Percentiles rank a stretch among this genome's conserved stretches.
These are phyloP conservation scores for Yamadazyma atmosphaerica DNA, from an alignment of 1,139 yeast genomes.

Conservation along the genomic window DNA sequence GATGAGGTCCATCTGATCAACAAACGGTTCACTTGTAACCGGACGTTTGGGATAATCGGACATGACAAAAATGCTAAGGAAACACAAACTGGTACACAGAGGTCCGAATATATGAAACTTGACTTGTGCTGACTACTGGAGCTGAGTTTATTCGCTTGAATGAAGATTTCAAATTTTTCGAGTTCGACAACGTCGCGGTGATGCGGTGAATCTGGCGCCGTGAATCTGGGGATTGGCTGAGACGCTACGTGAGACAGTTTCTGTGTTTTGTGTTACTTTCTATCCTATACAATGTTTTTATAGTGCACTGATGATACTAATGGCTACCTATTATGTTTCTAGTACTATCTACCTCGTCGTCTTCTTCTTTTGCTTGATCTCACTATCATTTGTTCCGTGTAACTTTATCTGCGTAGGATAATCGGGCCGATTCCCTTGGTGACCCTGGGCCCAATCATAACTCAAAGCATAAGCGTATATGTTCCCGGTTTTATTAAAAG, in stretches of 20 bases:
- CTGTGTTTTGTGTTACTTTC: too few species aligned
- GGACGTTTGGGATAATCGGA: slow-evolving; percentile 24
- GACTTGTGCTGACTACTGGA: too few species aligned
- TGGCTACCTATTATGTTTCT: too few species aligned
- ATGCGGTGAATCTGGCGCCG: too few species aligned
- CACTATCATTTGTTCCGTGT: slow-evolving; percentile 84
- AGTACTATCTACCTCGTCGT: slow-evolving; percentile 2
- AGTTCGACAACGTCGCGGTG: not conserved
- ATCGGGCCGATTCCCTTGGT: slow-evolving; percentile 72
- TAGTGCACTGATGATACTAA: too few species aligned
- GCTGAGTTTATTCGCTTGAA: too few species aligned
- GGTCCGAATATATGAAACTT: too few species aligned
- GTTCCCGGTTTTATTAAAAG: slow-evolving; percentile 80
- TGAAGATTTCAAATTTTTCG: not conserved
- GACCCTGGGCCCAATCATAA: slow-evolving; percentile 95
- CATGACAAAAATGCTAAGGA: too few species aligned
- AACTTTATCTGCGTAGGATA: slow-evolving; percentile 76
- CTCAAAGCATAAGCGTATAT: slow-evolving; percentile 90
- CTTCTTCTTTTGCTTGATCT: slow-evolving; percentile 76
- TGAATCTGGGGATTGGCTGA: not conserved
- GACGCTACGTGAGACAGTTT: not conserved
- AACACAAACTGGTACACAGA: too few species aligned
- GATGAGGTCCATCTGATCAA: slow-evolving; percentile 31
- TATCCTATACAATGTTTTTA: too few species aligned
- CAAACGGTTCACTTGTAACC: slow-evolving; percentile 31